Base-by-base conservation (phyloP, 768 basidiomycete species). In the Pleurotus cornucopiae region DNA sequence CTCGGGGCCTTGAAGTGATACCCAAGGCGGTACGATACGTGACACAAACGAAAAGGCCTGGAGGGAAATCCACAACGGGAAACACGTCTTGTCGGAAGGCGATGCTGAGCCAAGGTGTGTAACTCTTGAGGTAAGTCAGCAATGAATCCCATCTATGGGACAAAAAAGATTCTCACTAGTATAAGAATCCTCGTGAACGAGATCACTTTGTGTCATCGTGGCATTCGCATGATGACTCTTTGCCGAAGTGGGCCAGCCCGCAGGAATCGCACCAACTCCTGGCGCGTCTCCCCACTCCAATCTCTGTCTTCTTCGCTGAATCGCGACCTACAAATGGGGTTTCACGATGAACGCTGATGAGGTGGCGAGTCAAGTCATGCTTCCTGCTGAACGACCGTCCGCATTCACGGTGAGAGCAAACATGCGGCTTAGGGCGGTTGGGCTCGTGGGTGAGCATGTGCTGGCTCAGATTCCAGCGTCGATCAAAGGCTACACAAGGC, bases 391-490 rank as follows among this genome's bases (percentile, higher is more conserved):
- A 98, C 16, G 91, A 91, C 54, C 94, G 86, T 25, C 87, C 88
- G 60, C 94, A 98, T 2, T 84, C 81, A 43, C 81, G 76, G 71
- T 96, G 91, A 41, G 88, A 89, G 70, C 94, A 98, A 45, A 86
- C 81, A 67, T 92, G 88, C 3, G 93, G 92, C 74, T 96, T 98
- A 48, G 87, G 74, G 58, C 94, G 81, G 69, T 91, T 86, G 21
- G 95, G 94, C 67, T 96, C 92, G 71, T 98, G 94, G 3, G 94
- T 98, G 20, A 88, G 88, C 81, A 91, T 86, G 69, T 97, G 94
- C 0, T 94, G 94, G 76, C 97, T 98, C 57, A 98, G 73, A 65
- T 98, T 98, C 71, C 91, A 97, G 2, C 93, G 92, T 23, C 94
- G 79, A 11, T 93, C 94, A 63, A 98, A 98, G 1, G 89, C 95